These are phyloP conservation scores for Aspergillus affinis DNA, from an alignment of 495 filamentous ascomycete species.

Conservation along the genomic window DNA sequence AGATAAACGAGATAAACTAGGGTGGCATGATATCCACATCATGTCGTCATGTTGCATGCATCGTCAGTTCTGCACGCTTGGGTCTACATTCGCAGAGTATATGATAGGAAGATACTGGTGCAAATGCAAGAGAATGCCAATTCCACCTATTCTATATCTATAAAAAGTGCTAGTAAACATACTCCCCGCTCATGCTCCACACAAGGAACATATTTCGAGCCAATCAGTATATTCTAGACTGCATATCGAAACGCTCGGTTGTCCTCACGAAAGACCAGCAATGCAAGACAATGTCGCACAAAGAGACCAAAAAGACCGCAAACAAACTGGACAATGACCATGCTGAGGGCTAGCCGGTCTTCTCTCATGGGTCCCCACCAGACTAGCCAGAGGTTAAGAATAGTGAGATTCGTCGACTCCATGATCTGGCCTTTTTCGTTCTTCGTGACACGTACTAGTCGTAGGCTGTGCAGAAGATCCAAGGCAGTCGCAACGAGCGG, in stretches of 20 bases:
- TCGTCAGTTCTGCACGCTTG: neutral
- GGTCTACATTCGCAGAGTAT: neutral
- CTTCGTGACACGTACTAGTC: constrained; percentile 61
- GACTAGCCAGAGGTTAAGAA: constrained; percentile 93
- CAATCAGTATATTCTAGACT: constrained; percentile 18
- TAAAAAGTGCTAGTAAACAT: neutral
- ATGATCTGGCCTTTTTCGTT: constrained; percentile 68
- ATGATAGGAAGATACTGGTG: neutral
- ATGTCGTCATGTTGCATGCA: neutral
- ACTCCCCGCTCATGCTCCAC: neutral
- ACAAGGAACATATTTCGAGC: neutral
- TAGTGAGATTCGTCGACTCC: constrained; percentile 86
- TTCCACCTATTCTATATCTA: neutral
- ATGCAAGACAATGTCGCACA: constrained; percentile 77
- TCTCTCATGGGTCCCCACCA: constrained; percentile 93
- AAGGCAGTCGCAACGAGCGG: constrained; percentile 58
- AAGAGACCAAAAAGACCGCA: constrained; percentile 81
- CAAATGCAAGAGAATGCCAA: neutral
- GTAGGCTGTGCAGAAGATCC: constrained; percentile 61
- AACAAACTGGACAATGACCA: constrained; percentile 69
- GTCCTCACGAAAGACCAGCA: constrained; percentile 82
- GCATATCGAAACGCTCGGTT: constrained; percentile 53
- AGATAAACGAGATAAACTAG: constrained; percentile 24
- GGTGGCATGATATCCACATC: neutral
- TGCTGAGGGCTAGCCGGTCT: constrained; percentile 72